Percentiles rank a stretch among this genome's conserved stretches.
These are phyloP conservation scores for Limnomonas spitsbergensis DNA, from an alignment of 139 green algal species.

Conservation along the genomic window DNA sequence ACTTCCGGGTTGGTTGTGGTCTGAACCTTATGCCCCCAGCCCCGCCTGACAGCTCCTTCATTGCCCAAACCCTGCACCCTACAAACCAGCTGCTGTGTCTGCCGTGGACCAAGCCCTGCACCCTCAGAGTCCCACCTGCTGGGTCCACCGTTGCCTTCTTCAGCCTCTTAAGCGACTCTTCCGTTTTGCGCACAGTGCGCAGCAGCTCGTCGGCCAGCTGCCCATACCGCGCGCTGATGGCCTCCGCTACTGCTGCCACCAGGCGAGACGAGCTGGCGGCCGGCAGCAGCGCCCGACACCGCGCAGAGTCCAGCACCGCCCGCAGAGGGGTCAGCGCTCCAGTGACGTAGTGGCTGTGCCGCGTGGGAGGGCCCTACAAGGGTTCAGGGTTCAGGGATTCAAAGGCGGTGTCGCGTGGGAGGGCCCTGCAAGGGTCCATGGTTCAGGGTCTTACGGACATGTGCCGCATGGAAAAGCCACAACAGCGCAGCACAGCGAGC, in stretches of 20 bases:
- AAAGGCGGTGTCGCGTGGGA: too few species aligned
- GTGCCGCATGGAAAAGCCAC: too few species aligned
- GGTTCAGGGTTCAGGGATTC: neutral
- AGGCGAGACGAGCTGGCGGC: conserved; percentile 18
- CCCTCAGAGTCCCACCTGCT: conserved; percentile 4
- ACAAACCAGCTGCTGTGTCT: too few species aligned
- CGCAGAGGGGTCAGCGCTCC: conserved; percentile 45
- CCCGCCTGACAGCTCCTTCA: too few species aligned
- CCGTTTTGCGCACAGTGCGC: conserved; percentile 79
- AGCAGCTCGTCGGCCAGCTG: conserved; percentile 73
- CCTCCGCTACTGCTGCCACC: conserved; percentile 28
- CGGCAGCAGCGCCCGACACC: conserved; percentile 2
- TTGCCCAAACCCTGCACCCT: too few species aligned
- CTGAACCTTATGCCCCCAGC: too few species aligned
- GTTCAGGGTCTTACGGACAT: too few species aligned
- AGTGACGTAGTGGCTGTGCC: conserved; percentile 79
- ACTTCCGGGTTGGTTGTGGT: too few species aligned
- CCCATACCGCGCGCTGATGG: conserved; percentile 37
- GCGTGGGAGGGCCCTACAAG: conserved; percentile 56
- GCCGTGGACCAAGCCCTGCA: too few species aligned
- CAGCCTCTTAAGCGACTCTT: conserved; percentile 79
- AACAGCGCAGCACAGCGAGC: too few species aligned
- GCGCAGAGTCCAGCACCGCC: conserved; percentile 25
- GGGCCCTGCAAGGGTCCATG: too few species aligned
- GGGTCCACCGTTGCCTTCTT: conserved; percentile 54